Percentiles rank a stretch among this genome's conserved stretches.
phyloP scores from a whole-genome alignment of 2,329 filamentous ascomycete species.

The Ramichloridium luteum region DNA sequence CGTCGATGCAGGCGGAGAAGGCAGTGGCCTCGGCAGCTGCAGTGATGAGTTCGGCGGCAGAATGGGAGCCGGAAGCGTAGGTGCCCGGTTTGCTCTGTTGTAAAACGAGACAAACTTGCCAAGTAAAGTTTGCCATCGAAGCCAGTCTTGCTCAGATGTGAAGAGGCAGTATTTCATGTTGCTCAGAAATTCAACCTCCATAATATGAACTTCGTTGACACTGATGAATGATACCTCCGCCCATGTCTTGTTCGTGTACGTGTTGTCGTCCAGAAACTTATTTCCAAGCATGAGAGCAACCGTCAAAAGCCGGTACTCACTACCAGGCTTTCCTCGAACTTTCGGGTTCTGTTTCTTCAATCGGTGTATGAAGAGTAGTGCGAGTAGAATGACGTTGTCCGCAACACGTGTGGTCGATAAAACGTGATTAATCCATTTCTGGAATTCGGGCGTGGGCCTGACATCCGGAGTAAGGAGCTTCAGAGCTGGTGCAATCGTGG shows the following conservation, averaged over 20 bases:
- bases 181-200: constrained; percentile 99
- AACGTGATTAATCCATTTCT: constrained; percentile 87
- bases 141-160: constrained; percentile 77
- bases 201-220: constrained; percentile 91
- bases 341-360: constrained; percentile 80
- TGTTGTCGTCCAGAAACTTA: constrained; percentile 98
- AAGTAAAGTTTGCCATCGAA: constrained; percentile 72
- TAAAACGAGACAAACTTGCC: constrained; percentile 75
- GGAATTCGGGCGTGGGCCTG: constrained; percentile 65
- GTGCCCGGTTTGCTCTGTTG: constrained; percentile 47
- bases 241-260: constrained; percentile 99
- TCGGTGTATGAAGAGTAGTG: constrained; percentile 83
- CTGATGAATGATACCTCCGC: constrained; percentile 92
- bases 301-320: constrained; percentile 83
- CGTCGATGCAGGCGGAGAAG: constrained; percentile 39
- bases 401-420: constrained; percentile 91
- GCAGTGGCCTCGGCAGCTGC: constrained; percentile 34
- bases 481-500: constrained; percentile 11
- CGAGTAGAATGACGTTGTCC: constrained; percentile 84
- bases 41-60: constrained; percentile 39
- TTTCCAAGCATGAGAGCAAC: constrained; percentile 96
- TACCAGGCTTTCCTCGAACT: constrained; percentile 83
- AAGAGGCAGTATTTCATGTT: constrained; percentile 94
- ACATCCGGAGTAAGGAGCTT: constrained; percentile 57
- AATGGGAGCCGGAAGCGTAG: constrained; percentile 25